Evolutionary conservation across 495 filamentous ascomycete species (phyloP), one percentile per base, ranked within the genome.

Genomic region (Daldinia childiae): DNA sequence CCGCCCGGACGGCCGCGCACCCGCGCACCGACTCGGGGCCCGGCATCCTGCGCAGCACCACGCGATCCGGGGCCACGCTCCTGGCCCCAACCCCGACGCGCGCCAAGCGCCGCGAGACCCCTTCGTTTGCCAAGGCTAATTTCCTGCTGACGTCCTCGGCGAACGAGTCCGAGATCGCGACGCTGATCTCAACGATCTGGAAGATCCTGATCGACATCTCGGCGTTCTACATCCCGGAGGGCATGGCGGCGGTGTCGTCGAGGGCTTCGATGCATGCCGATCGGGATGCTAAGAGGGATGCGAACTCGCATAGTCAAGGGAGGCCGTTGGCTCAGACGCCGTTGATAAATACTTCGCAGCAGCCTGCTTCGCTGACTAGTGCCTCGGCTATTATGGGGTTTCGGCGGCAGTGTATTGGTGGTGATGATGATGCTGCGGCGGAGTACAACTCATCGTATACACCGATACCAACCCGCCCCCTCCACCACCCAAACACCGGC

Each of bases 111-210:
- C 34, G 39, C 29, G 50, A 72, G 26, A 68, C 64, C 6, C 72
- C 74, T 27, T 73, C 78, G 0, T 79, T 82, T 38, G 75, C 79
- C 5, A 79, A 80, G 32, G 80, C 79, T n/a, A 81, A 84, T 59
- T 83, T 77, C 52, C 68, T 83, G 8, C 76, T 85, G 27, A 74
- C 81, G 1, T 80, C 80, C 11, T 67, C 74, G 17, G 82, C 82
- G 9, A 76, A 74, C 15, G 80, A 78, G 50, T 66, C 66, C 9
- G 83, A 83, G 58, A 79, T 82, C 3, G 74, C 82, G 0, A 72
- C 66, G 3, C 76, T 84, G 30, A 70, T 85, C 34, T 74, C 73
- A 0, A 70, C 78, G 5, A 79, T 85, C 12, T 81, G 81, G 74
- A 75, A 81, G 45, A 79, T 79, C 30, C 71, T 84, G 9, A 73